Base-by-base conservation (phyloP, 2,329 filamentous ascomycete genomes). In the Neofusicoccum umdonicola region DNA sequence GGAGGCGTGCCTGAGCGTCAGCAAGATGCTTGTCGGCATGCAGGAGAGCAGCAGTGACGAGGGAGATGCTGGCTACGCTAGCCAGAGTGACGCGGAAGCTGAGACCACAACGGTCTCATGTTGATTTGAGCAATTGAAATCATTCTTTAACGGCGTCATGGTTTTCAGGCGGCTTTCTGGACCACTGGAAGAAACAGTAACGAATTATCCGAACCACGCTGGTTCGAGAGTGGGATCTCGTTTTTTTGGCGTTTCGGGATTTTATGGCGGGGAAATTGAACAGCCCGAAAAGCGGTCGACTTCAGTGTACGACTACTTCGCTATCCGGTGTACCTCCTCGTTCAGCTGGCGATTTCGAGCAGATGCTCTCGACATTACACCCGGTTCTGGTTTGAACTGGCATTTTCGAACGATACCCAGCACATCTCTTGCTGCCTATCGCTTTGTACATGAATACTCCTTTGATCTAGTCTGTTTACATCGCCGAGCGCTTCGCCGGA, bases 1-100 rank as follows among this genome's bases (percentile, higher is more conserved):
- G 7, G 74, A 74, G 42, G 69, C 74, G 44, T 82, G 79, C 68
- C 64, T 82, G 6, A 70, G 72, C 22, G 74, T 81, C 12, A 80
- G 77, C 66, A 81, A 78, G 71, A 76, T 71, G 58, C 73, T 81
- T 31, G 80, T 81, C 13, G 79, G 79, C 1, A 72, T 74, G 69
- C 66, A 67, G 13, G 71, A 69, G 9, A 67, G 13, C 39, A 62
- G 52, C 45, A 64, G 65, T n/a, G 69, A 70, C 27, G 71, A 68
- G 17, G 69, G 68, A 13, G 71, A 75, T 61, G 72, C 69, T 60
- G 73, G 73, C 3, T 75, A 75, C 64, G 71, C 68, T 27, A 74
- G 72, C 42, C 64, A 66, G 64, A 67, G 64, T 15, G 66, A 67
- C 35, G 60, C 8, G 15, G 60, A 62, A 35, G 5, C 37, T 34